Evolutionary conservation across 1,284 basidiomycete genomes (phyloP), one percentile per base, ranked within the genome.

Genomic region (Mycosarcoma maydis): DNA sequence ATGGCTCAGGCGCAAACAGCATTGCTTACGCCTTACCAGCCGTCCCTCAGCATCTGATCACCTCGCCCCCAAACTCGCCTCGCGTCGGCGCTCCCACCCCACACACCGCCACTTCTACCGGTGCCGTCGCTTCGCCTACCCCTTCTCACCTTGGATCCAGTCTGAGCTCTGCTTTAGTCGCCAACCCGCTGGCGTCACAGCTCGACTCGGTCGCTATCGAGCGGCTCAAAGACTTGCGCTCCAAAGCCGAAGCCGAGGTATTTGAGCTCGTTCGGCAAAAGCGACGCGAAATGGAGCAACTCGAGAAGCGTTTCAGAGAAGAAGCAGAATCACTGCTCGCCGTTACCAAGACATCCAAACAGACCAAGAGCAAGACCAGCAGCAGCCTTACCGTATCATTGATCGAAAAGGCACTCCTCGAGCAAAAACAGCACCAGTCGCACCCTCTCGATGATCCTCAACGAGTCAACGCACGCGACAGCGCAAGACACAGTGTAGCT

Each of bases 251-350:
- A 36, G 67, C 67, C 4, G 67, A 73, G 40, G 55, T 73, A 6
- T 64, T 70, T n/a, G 62, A 73, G 36, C 55, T 73, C 19, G 62
- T 73, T 3, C 57, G 67, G 10, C 61, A 66, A 36, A 70, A 67
- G 67, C 51, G 67, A 16, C 53, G 71, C 38, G 71, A 73, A 56
- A 62, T 73, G 60, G 71, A 73, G 44, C 52, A 29, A 17, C 44
- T 73, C 22, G 60, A 70, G 29, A 70, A 66, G 52, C 47, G 71
- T 6, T 43, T 62, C 37, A 50, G 40, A n/a, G 53, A 62, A 32
- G 70, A 74, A 30, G 70, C 66, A 29, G 65, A 74, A 36, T 37
- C 53, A 24, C 45, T 72, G 11, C 70, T 74, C 6, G 56, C 67
- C 33, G 45, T 50, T 9, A 51, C 56, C 14, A 58, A 52, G 19